Evolutionary conservation across 108 stramenopile species (phyloP).

Genomic region (Cyclotella kingstonii): DNA sequence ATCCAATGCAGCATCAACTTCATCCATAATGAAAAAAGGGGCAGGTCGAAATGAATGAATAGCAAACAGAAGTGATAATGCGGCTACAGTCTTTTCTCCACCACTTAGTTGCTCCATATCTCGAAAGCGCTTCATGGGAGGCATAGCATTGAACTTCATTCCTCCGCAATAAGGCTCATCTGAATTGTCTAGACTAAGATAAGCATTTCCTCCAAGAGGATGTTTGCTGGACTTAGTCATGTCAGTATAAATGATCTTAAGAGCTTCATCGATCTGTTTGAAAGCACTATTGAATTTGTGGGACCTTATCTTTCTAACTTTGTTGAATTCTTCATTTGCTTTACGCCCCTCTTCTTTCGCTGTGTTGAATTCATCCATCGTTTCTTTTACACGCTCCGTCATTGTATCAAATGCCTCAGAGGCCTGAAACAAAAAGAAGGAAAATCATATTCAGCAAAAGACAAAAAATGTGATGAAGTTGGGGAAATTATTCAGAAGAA

Average conservation of each 20-base stretch:
- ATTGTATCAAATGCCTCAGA: slow-evolving; percentile 79
- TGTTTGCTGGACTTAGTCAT: slow-evolving; percentile 91
- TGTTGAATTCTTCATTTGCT: slow-evolving; percentile 73
- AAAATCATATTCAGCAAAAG: slow-evolving; percentile 8
- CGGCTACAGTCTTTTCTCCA: slow-evolving; percentile 99
- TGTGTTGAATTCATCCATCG: slow-evolving; percentile 74
- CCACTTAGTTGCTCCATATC: slow-evolving; percentile 99
- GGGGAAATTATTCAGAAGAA: slow-evolving; percentile 1
- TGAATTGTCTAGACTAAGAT: slow-evolving; percentile 86
- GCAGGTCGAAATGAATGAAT: slow-evolving; percentile 95
- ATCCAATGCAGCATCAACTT: slow-evolving; percentile 89
- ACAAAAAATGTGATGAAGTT: too few species aligned
- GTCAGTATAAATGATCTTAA: slow-evolving; percentile 94
- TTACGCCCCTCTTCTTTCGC: slow-evolving; percentile 73
- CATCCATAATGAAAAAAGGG: slow-evolving; percentile 99
- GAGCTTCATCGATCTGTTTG: slow-evolving; percentile 81
- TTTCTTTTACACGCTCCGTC: slow-evolving; percentile 70
- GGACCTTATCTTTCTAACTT: slow-evolving; percentile 66
- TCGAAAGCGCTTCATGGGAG: slow-evolving; percentile 98
- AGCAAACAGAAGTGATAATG: slow-evolving; percentile 97
- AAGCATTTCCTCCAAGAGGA: slow-evolving; percentile 93
- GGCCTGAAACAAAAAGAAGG: slow-evolving; percentile 50
- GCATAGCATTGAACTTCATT: slow-evolving; percentile 99
- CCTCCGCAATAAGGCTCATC: slow-evolving; percentile 97
- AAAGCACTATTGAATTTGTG: slow-evolving; percentile 87